Percentiles rank a stretch among this genome's conserved stretches.
These are phyloP conservation scores for Aspergillus sp. DNA, from an alignment of 2,329 filamentous ascomycete species.

Conservation along the genomic window DNA sequence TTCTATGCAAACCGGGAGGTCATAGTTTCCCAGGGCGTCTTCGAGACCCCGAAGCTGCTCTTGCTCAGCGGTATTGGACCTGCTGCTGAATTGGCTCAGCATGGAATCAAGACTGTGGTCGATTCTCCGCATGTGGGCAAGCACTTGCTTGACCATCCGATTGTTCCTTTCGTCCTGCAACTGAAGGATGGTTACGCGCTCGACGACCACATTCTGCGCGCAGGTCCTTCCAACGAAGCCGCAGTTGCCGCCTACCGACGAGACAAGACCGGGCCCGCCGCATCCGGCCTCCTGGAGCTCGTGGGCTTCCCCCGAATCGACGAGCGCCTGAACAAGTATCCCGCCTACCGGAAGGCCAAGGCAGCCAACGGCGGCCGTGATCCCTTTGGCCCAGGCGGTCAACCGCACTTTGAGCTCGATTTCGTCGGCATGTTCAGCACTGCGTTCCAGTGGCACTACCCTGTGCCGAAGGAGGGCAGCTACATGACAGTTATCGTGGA, in stretches of 20 bases:
- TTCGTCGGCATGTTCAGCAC: slow-evolving; percentile 52
- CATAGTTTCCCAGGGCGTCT: slow-evolving; percentile 43
- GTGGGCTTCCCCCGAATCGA: slow-evolving; percentile 55
- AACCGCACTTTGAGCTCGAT: slow-evolving; percentile 56
- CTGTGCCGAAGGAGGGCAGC: slow-evolving; percentile 36
- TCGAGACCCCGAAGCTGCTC: slow-evolving; percentile 46
- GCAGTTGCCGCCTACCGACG: slow-evolving; percentile 31
- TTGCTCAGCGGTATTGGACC: slow-evolving; percentile 44
- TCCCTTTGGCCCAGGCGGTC: slow-evolving; percentile 49
- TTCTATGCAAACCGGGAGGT: slow-evolving; percentile 45
- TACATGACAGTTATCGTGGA: slow-evolving; percentile 52
- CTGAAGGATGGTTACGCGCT: slow-evolving; percentile 37
- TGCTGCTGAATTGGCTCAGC: slow-evolving; percentile 29
- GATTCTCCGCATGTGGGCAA: slow-evolving; percentile 23
- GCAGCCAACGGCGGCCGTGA: slow-evolving; percentile 37
- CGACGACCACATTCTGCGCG: slow-evolving; percentile 34
- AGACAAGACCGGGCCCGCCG: slow-evolving; percentile 34
- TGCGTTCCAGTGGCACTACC: slow-evolving; percentile 45
- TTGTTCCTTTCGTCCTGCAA: slow-evolving; percentile 34
- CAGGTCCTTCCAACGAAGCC: slow-evolving; percentile 23
- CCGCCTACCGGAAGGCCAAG: slow-evolving; percentile 41
- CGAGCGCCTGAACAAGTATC: slow-evolving; percentile 41
- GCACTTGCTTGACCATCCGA: slow-evolving; percentile 33
- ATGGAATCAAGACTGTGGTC: slow-evolving; percentile 25
- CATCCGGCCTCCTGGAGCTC: slow-evolving; percentile 42